Evolutionary conservation across 2,329 filamentous ascomycete species (phyloP).

Genomic region (Zymoseptoria brevis): DNA sequence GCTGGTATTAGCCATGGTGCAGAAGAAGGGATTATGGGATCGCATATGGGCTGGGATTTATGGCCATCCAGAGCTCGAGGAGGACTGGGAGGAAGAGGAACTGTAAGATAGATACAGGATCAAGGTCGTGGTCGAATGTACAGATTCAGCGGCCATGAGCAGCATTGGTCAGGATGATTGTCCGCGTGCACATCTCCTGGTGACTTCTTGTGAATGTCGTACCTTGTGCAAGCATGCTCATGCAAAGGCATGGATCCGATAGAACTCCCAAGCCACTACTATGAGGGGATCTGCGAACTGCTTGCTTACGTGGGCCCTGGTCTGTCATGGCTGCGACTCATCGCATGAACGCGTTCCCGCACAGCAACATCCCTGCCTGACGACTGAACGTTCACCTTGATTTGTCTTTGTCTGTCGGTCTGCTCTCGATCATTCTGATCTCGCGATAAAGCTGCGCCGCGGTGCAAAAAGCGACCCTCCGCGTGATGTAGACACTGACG

Average conservation of each 20-base stretch:
- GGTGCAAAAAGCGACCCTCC: neutral
- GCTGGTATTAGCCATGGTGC: constrained; percentile 79
- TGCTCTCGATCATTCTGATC: neutral
- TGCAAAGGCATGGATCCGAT: neutral
- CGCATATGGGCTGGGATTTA: constrained; percentile 64
- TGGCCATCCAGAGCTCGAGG: constrained; percentile 48
- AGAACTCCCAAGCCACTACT: no score
- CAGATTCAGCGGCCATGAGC: neutral
- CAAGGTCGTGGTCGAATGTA: neutral
- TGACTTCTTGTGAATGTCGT: neutral
- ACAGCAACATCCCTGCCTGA: neutral
- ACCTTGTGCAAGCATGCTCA: neutral
- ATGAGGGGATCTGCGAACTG: no score
- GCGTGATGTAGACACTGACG: neutral
- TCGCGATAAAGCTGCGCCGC: neutral
- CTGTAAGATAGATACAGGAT: neutral
- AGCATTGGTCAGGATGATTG: neutral
- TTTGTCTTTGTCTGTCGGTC: neutral
- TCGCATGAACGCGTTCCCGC: neutral
- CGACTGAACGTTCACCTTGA: neutral
- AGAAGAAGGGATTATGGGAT: constrained; percentile 89
- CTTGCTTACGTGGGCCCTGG: no score
- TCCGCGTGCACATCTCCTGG: neutral
- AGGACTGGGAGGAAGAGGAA: constrained; percentile 47
- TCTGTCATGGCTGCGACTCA: neutral